Conservation (phyloP, 371 early-diverging fungal genomes). For the Saksenaea oblongispora region DNA sequence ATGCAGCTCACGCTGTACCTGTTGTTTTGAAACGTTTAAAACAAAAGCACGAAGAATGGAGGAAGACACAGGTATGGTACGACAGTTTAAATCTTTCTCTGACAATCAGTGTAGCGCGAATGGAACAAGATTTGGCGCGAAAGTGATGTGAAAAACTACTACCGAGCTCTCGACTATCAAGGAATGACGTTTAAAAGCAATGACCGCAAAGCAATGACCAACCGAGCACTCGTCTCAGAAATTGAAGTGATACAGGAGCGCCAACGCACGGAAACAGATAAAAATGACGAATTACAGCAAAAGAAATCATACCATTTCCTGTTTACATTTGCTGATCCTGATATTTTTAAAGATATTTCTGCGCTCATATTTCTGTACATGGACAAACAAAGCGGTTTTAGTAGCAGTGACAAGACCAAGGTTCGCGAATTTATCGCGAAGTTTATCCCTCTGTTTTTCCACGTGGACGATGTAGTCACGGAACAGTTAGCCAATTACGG, state of each 20-base stretch:
- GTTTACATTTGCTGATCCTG: constrained; percentile 59
- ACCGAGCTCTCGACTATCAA: constrained; percentile 96
- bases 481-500: neutral
- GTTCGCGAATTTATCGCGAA: constrained; percentile 68
- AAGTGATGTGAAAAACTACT: constrained; percentile 90
- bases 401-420: constrained; percentile 62
- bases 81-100: too few relatives aligned
- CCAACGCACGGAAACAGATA: neutral
- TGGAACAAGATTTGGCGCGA: constrained; percentile 98
- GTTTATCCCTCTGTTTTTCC: constrained; percentile 75
- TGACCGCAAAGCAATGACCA: constrained; percentile 80
- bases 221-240: constrained; percentile 77
- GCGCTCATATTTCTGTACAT: constrained; percentile 56
- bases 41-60: constrained; percentile 98
- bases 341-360: constrained; percentile 65
- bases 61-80: constrained; percentile 44
- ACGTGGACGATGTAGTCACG: constrained; percentile 41
- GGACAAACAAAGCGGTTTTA: constrained; percentile 54
- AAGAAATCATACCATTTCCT: constrained; percentile 61
- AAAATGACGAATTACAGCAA: neutral
- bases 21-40: constrained; percentile 95
- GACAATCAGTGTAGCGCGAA: constrained; percentile 60
- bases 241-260: constrained; percentile 63
- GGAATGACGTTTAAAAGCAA: constrained; percentile 84
- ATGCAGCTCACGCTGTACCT: constrained; percentile 93